Evolutionary conservation across 345 rosid species (phyloP).

Genomic region (Dipteronia sinensis): DNA sequence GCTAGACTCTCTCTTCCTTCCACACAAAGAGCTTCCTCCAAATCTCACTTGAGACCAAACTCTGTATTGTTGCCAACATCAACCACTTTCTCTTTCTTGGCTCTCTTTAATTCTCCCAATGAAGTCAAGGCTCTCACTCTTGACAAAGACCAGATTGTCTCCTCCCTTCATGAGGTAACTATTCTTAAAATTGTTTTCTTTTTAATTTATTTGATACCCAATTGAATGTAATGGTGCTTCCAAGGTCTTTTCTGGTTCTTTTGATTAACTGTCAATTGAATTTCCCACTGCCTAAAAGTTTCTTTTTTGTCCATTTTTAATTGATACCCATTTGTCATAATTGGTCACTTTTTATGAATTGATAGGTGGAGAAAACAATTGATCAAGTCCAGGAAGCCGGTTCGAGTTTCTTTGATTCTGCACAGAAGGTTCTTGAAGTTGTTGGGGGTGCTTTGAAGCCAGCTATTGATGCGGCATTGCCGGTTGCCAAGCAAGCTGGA

Average conservation of each 20-base stretch:
- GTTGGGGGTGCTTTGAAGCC: slow-evolving; percentile 78
- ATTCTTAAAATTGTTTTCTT: no score
- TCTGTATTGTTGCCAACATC: slow-evolving; percentile 62
- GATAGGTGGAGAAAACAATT: slow-evolving; percentile 83
- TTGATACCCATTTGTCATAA: slow-evolving; percentile 4
- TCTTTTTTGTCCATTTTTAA: background rate
- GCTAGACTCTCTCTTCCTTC: slow-evolving; percentile 41
- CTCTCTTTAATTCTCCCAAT: slow-evolving; percentile 50
- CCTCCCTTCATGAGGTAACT: slow-evolving; percentile 72
- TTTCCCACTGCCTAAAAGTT: no score
- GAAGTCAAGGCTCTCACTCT: slow-evolving; percentile 73
- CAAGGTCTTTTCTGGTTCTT: background rate
- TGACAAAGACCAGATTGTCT: slow-evolving; percentile 83
- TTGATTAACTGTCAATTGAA: no score
- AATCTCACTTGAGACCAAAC: slow-evolving; percentile 42
- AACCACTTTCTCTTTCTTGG: slow-evolving; percentile 60
- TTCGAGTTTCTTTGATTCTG: slow-evolving; percentile 57
- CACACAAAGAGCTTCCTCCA: slow-evolving; percentile 31
- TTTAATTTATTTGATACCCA: no score
- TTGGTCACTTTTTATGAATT: slow-evolving; percentile 15
- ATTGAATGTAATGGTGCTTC: background rate
- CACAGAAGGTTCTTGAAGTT: slow-evolving; percentile 59
- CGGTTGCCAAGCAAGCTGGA: slow-evolving; percentile 73
- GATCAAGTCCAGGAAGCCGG: slow-evolving; percentile 74
- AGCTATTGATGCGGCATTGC: slow-evolving; percentile 68